Conservation (phyloP, 768 basidiomycete genomes). For the Tulasnella sp. region DNA sequence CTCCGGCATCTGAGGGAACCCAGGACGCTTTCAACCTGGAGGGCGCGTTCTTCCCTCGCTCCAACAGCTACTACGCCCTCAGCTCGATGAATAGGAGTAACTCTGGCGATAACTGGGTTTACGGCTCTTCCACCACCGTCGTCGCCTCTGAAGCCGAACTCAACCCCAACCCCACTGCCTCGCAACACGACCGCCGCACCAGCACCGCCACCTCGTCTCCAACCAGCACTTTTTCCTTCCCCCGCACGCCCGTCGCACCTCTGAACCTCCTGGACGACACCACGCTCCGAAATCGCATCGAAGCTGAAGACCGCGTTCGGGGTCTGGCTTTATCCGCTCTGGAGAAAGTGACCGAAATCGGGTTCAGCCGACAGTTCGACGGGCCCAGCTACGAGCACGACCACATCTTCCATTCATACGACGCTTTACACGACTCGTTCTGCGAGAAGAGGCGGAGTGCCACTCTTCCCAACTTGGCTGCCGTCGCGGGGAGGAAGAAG, state of each 20-base stretch:
- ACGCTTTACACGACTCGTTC: background rate
- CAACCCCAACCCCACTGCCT: background rate
- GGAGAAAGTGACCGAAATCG: background rate
- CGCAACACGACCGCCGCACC: background rate
- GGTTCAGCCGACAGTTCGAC: background rate
- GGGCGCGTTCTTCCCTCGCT: constrained; percentile 7
- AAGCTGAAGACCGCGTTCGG: constrained; percentile 1
- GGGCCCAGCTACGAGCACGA: constrained; percentile 20
- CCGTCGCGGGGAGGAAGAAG: background rate
- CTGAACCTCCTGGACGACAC: background rate
- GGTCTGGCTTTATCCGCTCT: background rate
- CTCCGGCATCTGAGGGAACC: background rate
- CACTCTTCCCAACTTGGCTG: background rate
- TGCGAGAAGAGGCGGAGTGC: constrained; percentile 9
- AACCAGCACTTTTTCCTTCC: background rate
- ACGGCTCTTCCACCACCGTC: background rate
- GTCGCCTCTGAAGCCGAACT: background rate
- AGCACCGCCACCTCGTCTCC: background rate
- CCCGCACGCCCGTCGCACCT: background rate
- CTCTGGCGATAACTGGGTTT: constrained; percentile 5
- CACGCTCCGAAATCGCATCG: background rate
- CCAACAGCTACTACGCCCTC: constrained; percentile 12
- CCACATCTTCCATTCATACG: constrained; percentile 22
- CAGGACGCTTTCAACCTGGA: constrained; percentile 12
- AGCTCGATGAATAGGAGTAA: constrained; percentile 5